Percentiles rank a stretch among this genome's conserved stretches.
These are phyloP conservation scores for Gymnopilus dilepis DNA, from an alignment of 768 basidiomycete genomes.

Conservation along the genomic window DNA sequence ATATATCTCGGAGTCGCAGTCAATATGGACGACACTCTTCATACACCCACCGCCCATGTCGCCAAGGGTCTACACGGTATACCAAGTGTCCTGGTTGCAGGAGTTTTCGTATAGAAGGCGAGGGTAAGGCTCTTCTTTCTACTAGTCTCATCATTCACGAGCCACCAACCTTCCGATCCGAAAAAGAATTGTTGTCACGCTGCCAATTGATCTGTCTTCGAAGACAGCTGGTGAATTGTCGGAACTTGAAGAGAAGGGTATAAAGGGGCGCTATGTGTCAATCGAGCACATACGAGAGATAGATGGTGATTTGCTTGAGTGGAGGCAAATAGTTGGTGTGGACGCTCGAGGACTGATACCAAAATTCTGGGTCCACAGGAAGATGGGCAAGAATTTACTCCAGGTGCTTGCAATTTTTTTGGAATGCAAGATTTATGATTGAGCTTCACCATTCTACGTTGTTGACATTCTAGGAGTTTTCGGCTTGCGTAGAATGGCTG, in stretches of 20 bases:
- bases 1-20: constrained; percentile 55
- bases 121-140: constrained; percentile 44
- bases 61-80: constrained; percentile 64
- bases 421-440: neutral
- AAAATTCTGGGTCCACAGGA: constrained; percentile 49
- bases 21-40: constrained; percentile 64
- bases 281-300: constrained; percentile 61
- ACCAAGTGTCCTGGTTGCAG: constrained; percentile 51
- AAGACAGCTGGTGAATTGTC: constrained; percentile 47
- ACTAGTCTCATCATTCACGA: neutral
- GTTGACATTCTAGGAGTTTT: constrained; percentile 17
- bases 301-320: constrained; percentile 56
- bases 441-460: neutral
- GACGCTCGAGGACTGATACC: constrained; percentile 62
- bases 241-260: constrained; percentile 58
- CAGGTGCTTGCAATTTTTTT: constrained; percentile 39
- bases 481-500: constrained; percentile 21
- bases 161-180: neutral
- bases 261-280: constrained; percentile 57
- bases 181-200: constrained; percentile 45
- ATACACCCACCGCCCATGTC: constrained; percentile 61
- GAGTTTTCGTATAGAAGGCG: constrained; percentile 43
- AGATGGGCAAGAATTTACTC: constrained; percentile 54
- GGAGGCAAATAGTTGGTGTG: constrained; percentile 65
- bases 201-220: constrained; percentile 59